Evolutionary conservation across 139 green algal genomes (phyloP), one percentile per base, ranked within the genome.

Genomic region (Dunaliella primolecta): DNA sequence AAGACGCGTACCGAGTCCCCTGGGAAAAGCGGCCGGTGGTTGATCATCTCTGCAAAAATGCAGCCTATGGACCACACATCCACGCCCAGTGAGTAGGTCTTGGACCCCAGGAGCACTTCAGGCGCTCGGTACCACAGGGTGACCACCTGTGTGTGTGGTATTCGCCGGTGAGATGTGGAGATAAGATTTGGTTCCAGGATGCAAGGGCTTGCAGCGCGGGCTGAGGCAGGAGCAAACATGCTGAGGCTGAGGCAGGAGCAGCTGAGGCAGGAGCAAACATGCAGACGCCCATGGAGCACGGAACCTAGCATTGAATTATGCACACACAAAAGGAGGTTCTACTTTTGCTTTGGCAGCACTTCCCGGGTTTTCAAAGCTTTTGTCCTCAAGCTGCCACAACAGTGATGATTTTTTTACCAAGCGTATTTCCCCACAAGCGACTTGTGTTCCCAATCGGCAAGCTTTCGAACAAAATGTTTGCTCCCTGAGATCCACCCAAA

Each of bases 11-110:
- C 89, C 81, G 89, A 92, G 83, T 97, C 93, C 0, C 94, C 94
- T 15, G 91, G 92, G 81, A 98, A 98, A 0, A 97, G 89, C 3
- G 94, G 93, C 78, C 89, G 80, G 75, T 92, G 86, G 86, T 91
- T 96, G n/a, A 97, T 86, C 94, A 99, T 98, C 89, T 99, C 96
- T 33, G 95, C 96, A 91, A 99, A 98, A 72, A 99, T 99, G 94
- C 97, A 99, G 70, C 96, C 97, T 31, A 98, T 95, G 83, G 90
- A 96, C 97, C 97, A 99, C 11, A 99, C 92, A 86, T 99, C 97
- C n/a, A 99, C 97, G 0, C 96, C 95, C 1, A 94, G 98, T 38
- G 91, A 94, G 92, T 99, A 99, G 37, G 95, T 94, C 77, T 95
- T 97, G 79, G 89, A 88, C n/a, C 97, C 97, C 57, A 99, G 91